phyloP scores from a whole-genome alignment of 2,329 filamentous ascomycete species.

The Xylariaceae sp. region DNA sequence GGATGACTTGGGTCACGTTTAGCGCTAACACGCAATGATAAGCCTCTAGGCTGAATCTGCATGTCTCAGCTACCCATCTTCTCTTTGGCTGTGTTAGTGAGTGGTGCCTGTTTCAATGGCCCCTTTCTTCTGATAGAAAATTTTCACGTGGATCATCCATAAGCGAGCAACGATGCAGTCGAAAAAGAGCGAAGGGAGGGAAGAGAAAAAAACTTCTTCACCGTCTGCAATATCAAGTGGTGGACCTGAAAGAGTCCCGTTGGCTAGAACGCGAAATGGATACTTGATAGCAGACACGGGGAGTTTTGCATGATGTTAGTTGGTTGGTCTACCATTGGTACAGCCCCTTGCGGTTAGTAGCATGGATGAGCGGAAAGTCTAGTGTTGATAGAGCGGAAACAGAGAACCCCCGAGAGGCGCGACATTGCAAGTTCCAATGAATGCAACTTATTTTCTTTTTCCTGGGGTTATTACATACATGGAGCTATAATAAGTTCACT shows the following conservation, averaged over 20 bases:
- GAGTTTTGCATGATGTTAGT: conserved; percentile 10
- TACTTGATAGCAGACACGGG: conserved; percentile 9
- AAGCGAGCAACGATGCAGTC: too few species aligned
- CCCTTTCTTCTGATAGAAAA: too few species aligned
- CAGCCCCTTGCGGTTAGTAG: neutral
- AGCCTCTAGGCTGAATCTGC: conserved; percentile 21
- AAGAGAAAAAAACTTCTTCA: conserved; percentile 19
- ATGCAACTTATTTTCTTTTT: too few species aligned
- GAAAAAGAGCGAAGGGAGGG: too few species aligned
- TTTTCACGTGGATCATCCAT: too few species aligned
- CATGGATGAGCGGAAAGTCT: too few species aligned
- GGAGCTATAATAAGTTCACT: too few species aligned
- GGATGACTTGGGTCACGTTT: conserved; percentile 16
- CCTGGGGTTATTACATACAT: too few species aligned
- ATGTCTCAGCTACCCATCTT: conserved; percentile 14
- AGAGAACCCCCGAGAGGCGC: neutral
- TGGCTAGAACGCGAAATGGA: conserved; percentile 4
- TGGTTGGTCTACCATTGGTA: conserved; percentile 14
- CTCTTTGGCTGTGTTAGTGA: neutral
- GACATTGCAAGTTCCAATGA: too few species aligned
- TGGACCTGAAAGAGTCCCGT: conserved; percentile 8
- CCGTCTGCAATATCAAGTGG: conserved; percentile 5
- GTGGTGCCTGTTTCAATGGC: neutral
- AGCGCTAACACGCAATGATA: conserved; percentile 21
- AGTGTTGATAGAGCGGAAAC: neutral